phyloP scores from a whole-genome alignment of 1,284 basidiomycete species.

The Moniliella sp. region DNA sequence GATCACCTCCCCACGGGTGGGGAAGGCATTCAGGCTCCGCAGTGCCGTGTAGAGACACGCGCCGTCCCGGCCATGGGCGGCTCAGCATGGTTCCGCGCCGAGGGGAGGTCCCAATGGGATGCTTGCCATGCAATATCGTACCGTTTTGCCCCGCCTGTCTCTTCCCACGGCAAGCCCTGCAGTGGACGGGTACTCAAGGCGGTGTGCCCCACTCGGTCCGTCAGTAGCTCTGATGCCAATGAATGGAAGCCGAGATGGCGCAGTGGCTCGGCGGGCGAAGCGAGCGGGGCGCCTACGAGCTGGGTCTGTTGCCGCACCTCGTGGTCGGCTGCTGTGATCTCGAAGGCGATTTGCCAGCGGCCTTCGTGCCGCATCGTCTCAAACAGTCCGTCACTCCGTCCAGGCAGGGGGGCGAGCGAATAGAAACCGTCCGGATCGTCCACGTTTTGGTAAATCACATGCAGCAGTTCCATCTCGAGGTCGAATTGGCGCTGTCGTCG shows the following conservation, averaged over 20 bases:
- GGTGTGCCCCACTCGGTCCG: no score
- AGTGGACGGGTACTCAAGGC: no score
- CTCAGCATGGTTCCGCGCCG: slow-evolving; percentile 12
- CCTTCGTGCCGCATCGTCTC: slow-evolving; percentile 73
- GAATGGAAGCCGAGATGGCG: slow-evolving; percentile 64
- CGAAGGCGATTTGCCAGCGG: slow-evolving; percentile 72
- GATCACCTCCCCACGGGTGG: no score
- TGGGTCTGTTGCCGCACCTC: slow-evolving; percentile 36
- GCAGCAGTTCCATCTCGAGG: slow-evolving; percentile 40
- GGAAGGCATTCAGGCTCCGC: no score
- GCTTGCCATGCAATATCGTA: slow-evolving; percentile 70
- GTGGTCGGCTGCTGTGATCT: slow-evolving; percentile 61
- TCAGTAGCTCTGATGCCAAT: not conserved
- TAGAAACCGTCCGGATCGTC: slow-evolving; percentile 97
- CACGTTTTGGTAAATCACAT: slow-evolving; percentile 76
- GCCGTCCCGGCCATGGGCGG: no score
- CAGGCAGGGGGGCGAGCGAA: slow-evolving; percentile 55
- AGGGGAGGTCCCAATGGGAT: slow-evolving; percentile 57
- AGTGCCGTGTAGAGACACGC: no score
- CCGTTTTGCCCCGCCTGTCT: slow-evolving; percentile 36
- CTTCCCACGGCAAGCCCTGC: no score
- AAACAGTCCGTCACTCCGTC: slow-evolving; percentile 55
- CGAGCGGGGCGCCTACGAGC: not conserved
- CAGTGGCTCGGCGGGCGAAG: slow-evolving; percentile 40
- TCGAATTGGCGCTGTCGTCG: no score